Base-by-base conservation (phyloP, 306 rosid genomes). In the Trifolium dubium region DNA sequence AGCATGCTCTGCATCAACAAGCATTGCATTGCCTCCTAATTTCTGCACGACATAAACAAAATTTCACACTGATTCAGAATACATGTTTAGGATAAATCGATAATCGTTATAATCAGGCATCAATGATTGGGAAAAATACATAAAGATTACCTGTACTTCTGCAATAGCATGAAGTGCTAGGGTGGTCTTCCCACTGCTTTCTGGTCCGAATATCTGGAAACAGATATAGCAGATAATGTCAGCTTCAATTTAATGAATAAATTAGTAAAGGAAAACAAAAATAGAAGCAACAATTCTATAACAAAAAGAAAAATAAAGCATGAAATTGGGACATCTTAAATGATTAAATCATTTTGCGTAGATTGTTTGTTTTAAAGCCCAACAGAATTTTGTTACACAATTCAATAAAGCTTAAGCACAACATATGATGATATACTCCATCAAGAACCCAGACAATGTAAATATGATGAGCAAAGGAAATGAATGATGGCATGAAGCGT, bases 111-210 rank as follows among this genome's bases (percentile, higher is more conserved):
- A 30, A 18, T 8, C 1, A 49, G 54, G 15, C 62, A 75, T 39
- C 51, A 54, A 69, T 74, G 49, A 44, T 75, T 43, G 34, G 51
- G 37, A 67, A 73, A 75, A 76, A 30, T 50, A 46, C 35, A 67
- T 46, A 80, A 34, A 35, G 59, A 64, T 32, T 82, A 94, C 96
- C 92, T 94, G 99, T 72, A 94, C 96, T 86, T 94, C 97, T 34
- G 97, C 97, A 70, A 94, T 94, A 67, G 97, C 99, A 83, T 94
- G 99, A 75, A 94, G 94, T 64, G 99, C 99, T 67, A 94, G 59
- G 77, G 99, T 94, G 76, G 99, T 94, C 84, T 94, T 94, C 71
- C 99, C 97, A 86, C 99, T 92, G 86, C 99, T 94, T 83, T 94
- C 99, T 47, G 95, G 99, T 72, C 97, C 99, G 85, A 70, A 94